phyloP scores from a whole-genome alignment of 257 asterid species.

The Ophiorrhiza pumila region DNA sequence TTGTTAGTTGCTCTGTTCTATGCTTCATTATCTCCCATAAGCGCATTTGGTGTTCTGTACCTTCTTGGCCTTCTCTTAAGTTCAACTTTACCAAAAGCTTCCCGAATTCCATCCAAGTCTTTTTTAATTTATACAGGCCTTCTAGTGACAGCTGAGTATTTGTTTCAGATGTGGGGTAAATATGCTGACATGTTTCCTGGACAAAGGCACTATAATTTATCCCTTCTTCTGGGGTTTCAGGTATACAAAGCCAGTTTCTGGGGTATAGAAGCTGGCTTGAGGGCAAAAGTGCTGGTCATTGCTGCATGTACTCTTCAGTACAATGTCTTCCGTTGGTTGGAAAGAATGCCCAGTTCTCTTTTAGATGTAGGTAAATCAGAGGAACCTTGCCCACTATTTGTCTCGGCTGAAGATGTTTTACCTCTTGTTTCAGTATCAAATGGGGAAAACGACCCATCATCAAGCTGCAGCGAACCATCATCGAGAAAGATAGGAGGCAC shows the following conservation, averaged over 20 bases:
- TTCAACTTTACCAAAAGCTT: conserved; percentile 71
- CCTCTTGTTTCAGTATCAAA: conserved; percentile 36
- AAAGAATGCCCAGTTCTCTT: conserved; percentile 57
- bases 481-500: conserved; percentile 32
- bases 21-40: conserved; percentile 86
- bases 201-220: conserved; percentile 62
- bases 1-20: conserved; percentile 72
- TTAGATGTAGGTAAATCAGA: conserved; percentile 47
- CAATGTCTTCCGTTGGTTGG: conserved; percentile 88
- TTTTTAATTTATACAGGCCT: conserved; percentile 83
- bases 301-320: conserved; percentile 92
- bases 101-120: conserved; percentile 78
- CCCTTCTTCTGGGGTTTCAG: conserved; percentile 76
- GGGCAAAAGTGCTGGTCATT: conserved; percentile 87
- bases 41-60: conserved; percentile 79
- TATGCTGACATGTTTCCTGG: conserved; percentile 91
- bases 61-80: conserved; percentile 75
- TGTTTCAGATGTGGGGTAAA: conserved; percentile 95
- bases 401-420: conserved; percentile 58
- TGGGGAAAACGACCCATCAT: conserved; percentile 37
- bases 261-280: conserved; percentile 87
- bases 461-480: conserved; percentile 43
- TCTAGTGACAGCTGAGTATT: conserved; percentile 69
- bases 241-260: conserved; percentile 60
- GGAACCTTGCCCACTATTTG: conserved; percentile 92